These are phyloP conservation scores for Trichoderma lentiforme DNA, from an alignment of 2,329 filamentous ascomycete genomes.

Conservation along the genomic window DNA sequence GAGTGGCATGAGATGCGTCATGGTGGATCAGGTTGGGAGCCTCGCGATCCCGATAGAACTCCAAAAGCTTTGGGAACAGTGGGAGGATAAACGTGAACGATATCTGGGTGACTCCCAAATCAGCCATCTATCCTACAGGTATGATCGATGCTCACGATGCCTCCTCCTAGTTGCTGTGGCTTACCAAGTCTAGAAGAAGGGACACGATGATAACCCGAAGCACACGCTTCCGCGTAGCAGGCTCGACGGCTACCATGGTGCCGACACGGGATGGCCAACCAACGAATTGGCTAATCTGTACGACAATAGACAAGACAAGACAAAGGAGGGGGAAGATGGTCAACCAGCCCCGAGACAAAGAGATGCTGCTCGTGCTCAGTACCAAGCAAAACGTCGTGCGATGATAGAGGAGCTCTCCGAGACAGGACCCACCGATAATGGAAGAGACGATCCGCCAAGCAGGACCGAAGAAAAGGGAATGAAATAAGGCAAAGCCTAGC, in stretches of 20 bases:
- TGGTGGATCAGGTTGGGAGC: slow-evolving; percentile 44
- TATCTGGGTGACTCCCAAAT: slow-evolving; percentile 57
- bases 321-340: background rate
- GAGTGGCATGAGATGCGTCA: slow-evolving; percentile 50
- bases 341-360: background rate
- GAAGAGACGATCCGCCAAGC: slow-evolving; percentile 2
- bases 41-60: slow-evolving; percentile 91
- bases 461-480: background rate
- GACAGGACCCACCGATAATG: background rate
- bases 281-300: slow-evolving; percentile 18
- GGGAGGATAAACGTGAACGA: slow-evolving; percentile 98
- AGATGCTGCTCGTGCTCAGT: background rate
- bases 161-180: background rate
- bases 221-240: slow-evolving; percentile 69
- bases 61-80: slow-evolving; percentile 89
- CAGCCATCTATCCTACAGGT: background rate
- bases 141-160: background rate
- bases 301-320: background rate
- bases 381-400: background rate
- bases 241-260: slow-evolving; percentile 44
- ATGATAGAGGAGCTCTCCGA: background rate
- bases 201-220: slow-evolving; percentile 86
- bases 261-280: background rate
- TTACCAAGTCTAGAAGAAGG: slow-evolving; percentile 82
- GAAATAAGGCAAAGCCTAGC: slow-evolving; percentile 2